A percentile compares a stretch with the other conserved stretches of the same genome.
phyloP scores from a whole-genome alignment of 805 yeast species.

The Torulaspora quercuum region DNA sequence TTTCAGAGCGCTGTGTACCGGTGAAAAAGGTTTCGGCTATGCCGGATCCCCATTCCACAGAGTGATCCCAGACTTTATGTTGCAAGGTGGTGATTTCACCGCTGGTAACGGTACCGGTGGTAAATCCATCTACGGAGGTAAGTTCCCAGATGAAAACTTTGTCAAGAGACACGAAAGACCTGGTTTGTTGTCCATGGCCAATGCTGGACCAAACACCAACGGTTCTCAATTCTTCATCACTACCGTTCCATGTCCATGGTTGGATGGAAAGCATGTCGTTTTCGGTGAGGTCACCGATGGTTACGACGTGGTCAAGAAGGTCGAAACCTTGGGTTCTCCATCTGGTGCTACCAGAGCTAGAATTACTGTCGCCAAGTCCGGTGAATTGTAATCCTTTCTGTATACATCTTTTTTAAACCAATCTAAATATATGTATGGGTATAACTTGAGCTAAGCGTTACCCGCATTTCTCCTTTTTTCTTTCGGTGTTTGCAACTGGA shows the following conservation, averaged over 20 bases:
- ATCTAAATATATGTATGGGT: background rate
- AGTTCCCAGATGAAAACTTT: constrained; percentile 75
- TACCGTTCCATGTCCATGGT: constrained; percentile 82
- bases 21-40: constrained; percentile 96
- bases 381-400: constrained; percentile 36
- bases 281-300: constrained; percentile 92
- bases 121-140: constrained; percentile 79
- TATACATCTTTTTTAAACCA: constrained; percentile 1
- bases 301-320: constrained; percentile 75
- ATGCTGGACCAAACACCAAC: constrained; percentile 97
- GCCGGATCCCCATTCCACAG: constrained; percentile 91
- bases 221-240: constrained; percentile 97
- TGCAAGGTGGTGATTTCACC: constrained; percentile 96
- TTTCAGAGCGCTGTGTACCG: constrained; percentile 92
- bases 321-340: constrained; percentile 73
- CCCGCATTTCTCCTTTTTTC: constrained; percentile 8
- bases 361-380: constrained; percentile 58
- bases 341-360: constrained; percentile 68
- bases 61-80: constrained; percentile 96
- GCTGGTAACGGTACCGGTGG: constrained; percentile 97
- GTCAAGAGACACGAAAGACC: constrained; percentile 69
- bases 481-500: constrained; percentile 2
- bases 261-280: constrained; percentile 92
- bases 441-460: constrained; percentile 2
- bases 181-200: constrained; percentile 91